These are phyloP conservation scores for Erucastrum elatum DNA, from an alignment of 345 rosid genomes.

Conservation along the genomic window DNA sequence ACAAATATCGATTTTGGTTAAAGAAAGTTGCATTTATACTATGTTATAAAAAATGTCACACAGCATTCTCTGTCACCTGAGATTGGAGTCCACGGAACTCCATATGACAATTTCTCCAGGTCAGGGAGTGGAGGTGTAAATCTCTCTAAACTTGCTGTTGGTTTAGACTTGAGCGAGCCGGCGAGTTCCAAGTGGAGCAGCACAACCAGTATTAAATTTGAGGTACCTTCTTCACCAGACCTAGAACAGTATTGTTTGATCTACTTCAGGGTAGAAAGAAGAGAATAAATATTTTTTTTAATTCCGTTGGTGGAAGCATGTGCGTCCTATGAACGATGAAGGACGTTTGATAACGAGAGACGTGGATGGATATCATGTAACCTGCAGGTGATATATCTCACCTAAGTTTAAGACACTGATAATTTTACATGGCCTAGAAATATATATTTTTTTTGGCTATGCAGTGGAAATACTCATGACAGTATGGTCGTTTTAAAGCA, in stretches of 20 bases:
- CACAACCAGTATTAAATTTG: constrained; percentile 82
- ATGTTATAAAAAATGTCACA: constrained; percentile 32
- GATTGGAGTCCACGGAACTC: constrained; percentile 82
- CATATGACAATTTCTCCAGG: constrained; percentile 79
- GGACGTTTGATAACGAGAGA: constrained; percentile 81
- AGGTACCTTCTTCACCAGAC: constrained; percentile 45
- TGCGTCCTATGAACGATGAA: constrained; percentile 80
- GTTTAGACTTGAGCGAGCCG: constrained; percentile 85
- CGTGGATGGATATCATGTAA: constrained; percentile 81
- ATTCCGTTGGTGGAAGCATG: constrained; percentile 52
- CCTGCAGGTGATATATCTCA: constrained; percentile 67
- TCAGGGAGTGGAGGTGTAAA: constrained; percentile 91
- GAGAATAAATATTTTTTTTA: not conserved
- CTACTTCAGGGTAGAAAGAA: not conserved
- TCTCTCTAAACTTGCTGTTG: constrained; percentile 75
- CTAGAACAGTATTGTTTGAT: not conserved
- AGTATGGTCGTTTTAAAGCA: constrained; percentile 93
- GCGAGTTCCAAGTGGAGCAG: constrained; percentile 83
- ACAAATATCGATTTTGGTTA: not conserved
- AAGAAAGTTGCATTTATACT: too few relatives aligned
- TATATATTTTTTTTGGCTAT: constrained; percentile 36
- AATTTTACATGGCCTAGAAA: constrained; percentile 30
- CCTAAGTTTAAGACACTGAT: constrained; percentile 30
- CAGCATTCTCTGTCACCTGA: constrained; percentile 96
- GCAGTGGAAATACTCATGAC: constrained; percentile 79